These are phyloP conservation scores for Penicillium chermesinum DNA, from an alignment of 495 filamentous ascomycete genomes.

Conservation along the genomic window DNA sequence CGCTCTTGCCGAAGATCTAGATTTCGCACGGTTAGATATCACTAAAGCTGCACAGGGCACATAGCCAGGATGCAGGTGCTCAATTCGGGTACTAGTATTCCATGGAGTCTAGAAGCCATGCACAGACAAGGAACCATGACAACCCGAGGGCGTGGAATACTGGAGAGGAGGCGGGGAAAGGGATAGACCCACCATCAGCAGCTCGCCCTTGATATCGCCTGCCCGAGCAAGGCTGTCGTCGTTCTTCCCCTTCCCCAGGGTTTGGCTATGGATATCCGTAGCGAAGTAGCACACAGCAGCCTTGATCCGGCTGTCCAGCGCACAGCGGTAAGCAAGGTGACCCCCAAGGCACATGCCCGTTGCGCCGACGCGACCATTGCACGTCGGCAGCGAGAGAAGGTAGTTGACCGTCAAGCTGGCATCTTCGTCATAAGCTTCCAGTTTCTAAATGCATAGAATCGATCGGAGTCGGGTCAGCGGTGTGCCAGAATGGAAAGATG, in stretches of 20 bases:
- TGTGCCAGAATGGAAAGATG: not conserved
- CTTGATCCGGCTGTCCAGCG: conserved; percentile 68
- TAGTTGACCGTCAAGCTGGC: conserved; percentile 65
- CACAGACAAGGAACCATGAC: not conserved
- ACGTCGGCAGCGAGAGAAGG: conserved; percentile 70
- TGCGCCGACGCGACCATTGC: conserved; percentile 77
- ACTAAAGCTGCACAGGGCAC: not conserved
- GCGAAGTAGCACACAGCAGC: conserved; percentile 87
- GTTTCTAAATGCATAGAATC: conserved; percentile 47
- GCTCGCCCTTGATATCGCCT: conserved; percentile 72
- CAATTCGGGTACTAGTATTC: too few species aligned
- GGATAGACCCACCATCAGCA: conserved; percentile 54
- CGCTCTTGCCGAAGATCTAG: conserved; percentile 76
- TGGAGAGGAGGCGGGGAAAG: not conserved
- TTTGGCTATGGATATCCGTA: conserved; percentile 79
- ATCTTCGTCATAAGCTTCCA: conserved; percentile 88
- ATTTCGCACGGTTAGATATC: too few species aligned
- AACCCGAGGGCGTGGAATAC: not conserved
- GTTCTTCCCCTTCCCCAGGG: conserved; percentile 62
- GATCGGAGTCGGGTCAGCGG: not conserved
- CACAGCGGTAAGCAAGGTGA: conserved; percentile 81
- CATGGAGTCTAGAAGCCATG: too few species aligned
- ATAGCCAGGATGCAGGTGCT: not conserved
- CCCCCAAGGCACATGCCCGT: conserved; percentile 97
- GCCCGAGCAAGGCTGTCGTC: conserved; percentile 61